Evolutionary conservation across 2,329 filamentous ascomycete genomes (phyloP).

Genomic region (Colletotrichum siamense): DNA sequence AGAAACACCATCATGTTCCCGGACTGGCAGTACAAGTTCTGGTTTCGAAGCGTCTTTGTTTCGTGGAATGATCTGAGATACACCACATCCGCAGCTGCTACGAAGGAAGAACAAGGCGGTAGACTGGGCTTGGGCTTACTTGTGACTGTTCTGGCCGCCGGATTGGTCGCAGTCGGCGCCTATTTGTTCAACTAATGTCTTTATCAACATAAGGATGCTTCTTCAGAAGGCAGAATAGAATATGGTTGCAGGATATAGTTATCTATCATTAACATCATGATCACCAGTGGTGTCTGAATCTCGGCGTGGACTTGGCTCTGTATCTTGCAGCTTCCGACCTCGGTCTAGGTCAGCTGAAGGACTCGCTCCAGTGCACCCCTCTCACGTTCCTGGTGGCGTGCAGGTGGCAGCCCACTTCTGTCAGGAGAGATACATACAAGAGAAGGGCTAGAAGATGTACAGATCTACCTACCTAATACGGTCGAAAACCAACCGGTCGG

Average conservation of each 20-base stretch:
- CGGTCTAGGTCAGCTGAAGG: background rate
- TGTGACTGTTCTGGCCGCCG: background rate
- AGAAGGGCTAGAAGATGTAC: background rate
- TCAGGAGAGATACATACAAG: background rate
- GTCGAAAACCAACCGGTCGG: background rate
- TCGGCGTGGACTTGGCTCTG: background rate
- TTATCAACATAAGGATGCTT: background rate
- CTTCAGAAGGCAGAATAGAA: background rate
- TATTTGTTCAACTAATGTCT: background rate
- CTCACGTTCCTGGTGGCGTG: background rate
- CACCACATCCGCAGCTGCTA: background rate
- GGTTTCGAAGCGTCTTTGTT: slow-evolving; percentile 27
- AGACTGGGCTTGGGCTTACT: background rate
- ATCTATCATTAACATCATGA: background rate
- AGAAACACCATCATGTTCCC: slow-evolving; percentile 59
- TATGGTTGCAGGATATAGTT: background rate
- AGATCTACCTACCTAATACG: background rate
- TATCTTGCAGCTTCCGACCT: background rate
- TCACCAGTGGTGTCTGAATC: background rate
- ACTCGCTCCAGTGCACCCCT: background rate
- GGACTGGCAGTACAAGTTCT: slow-evolving; percentile 55
- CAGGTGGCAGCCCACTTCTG: background rate
- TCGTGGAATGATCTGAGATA: background rate
- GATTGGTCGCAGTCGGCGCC: background rate
- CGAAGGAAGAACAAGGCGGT: background rate